Evolutionary conservation across 2,329 filamentous ascomycete species (phyloP).

Genomic region (Chaetomium olivaceum): DNA sequence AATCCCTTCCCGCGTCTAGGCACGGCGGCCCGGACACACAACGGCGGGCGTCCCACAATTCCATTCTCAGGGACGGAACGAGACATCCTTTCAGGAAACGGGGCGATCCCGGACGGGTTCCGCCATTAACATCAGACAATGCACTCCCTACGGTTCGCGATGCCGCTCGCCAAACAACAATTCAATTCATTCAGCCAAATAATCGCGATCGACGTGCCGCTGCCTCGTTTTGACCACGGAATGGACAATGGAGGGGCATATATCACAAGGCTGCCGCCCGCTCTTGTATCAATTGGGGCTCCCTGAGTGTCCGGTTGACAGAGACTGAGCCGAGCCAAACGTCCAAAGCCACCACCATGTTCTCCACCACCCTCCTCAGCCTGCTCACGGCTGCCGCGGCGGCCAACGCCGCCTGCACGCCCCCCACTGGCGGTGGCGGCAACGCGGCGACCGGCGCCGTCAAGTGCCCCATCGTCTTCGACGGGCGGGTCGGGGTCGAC

Average conservation of each 20-base stretch:
- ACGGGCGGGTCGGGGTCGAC: conserved; percentile 39
- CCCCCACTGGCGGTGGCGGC: background rate
- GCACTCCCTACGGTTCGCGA: conserved; percentile 21
- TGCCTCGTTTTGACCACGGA: background rate
- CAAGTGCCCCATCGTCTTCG: conserved; percentile 42
- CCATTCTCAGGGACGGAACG: conserved; percentile 29
- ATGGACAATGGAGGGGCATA: background rate
- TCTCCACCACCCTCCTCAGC: conserved; percentile 26
- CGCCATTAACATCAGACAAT: conserved; percentile 13
- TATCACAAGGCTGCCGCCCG: background rate
- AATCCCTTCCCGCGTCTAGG: background rate
- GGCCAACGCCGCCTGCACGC: conserved; percentile 12
- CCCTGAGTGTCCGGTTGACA: background rate
- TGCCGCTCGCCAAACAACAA: conserved; percentile 28
- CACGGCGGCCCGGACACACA: background rate
- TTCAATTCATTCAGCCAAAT: conserved; percentile 30
- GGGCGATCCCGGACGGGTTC: background rate
- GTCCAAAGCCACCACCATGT: conserved; percentile 21
- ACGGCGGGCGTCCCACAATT: conserved; percentile 20
- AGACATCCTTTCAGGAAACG: conserved; percentile 25
- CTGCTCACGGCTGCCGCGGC: conserved; percentile 24
- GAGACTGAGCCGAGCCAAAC: background rate
- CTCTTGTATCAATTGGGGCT: background rate
- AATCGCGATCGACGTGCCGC: conserved; percentile 13
- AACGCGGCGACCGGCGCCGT: conserved; percentile 22